Percentiles rank a stretch among this genome's conserved stretches.
phyloP scores from a whole-genome alignment of 2,329 filamentous ascomycete genomes.

The Cladophialophora chaetospira region DNA sequence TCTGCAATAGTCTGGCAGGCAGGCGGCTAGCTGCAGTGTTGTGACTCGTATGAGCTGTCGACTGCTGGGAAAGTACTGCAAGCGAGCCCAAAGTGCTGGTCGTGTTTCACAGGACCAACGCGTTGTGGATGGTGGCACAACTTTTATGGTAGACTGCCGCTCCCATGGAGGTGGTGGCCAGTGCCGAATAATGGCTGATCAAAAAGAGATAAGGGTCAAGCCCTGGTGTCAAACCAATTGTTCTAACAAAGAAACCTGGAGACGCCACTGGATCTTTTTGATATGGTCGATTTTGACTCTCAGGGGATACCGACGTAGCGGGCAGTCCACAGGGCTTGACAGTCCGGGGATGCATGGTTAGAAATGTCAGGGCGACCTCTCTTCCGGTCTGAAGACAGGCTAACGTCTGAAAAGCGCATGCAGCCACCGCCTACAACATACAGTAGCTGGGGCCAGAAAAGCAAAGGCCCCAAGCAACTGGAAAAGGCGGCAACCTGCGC shows the following conservation, averaged over 20 bases:
- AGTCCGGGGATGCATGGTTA: background rate
- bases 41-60: constrained; percentile 7
- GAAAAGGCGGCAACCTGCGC: background rate
- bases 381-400: background rate
- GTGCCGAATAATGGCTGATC: background rate
- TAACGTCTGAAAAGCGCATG: background rate
- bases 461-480: background rate
- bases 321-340: background rate
- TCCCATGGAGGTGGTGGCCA: background rate
- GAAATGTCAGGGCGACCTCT: background rate
- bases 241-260: background rate
- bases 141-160: background rate
- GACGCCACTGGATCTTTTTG: background rate
- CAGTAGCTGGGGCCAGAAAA: background rate
- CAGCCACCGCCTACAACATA: no score
- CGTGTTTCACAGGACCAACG: constrained; percentile 9
- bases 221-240: background rate
- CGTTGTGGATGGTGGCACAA: constrained; percentile 2
- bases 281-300: background rate
- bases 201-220: constrained; percentile 7
- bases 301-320: background rate
- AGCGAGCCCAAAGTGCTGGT: constrained; percentile 13
- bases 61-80: background rate
- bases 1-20: background rate
- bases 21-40: constrained; percentile 9